Base-by-base conservation (phyloP, 2,329 filamentous ascomycete genomes). In the Ophiobolus disseminans region DNA sequence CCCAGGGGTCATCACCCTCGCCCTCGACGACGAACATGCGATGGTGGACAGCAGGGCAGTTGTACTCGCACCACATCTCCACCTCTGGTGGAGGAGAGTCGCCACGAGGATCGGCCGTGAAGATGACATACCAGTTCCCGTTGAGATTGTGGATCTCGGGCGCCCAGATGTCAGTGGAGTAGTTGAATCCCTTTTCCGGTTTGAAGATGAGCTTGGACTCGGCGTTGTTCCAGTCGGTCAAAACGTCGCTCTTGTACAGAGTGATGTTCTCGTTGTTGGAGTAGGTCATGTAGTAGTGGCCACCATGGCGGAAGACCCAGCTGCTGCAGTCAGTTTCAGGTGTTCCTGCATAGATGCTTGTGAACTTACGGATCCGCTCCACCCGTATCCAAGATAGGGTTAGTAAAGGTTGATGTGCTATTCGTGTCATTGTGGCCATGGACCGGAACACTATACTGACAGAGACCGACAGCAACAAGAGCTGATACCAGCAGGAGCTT, bases 1-100 rank as follows among this genome's bases (percentile, higher is more conserved):
- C 68, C 78, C 78, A 81, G 0, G 77, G 76, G 55, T 80, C 75
- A 1, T 69, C 54, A 2, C 69, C 69, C 5, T 66, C 63, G 28
- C 74, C 72, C 58, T 79, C 75, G 13, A 81, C 69, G 1, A 80
- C 76, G 56, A 75, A 80, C 78, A 81, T 81, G 16, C 79, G 61
- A 58, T 82, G 79, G 51, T 79, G 70, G 11, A 81, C 75, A 1
- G 79, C 79, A 3, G 78, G 78, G 49, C 78, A 81, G 49, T 70
- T 76, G 61, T 72, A 80, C 30, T 75, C 69, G 60, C 78, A 80
- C 58, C 72, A 73, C 72, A 78, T 78, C 47, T 80, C 78, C 4
- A 74, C 69, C 47, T 77, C 73, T 0, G 78, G 78, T 0, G 77
- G 73, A 1, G 78, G 78, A 3, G 64, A 66, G 58, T 82, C 79